phyloP scores from a whole-genome alignment of 192 early-diverging fungal species.

The Nowakowskiella sp. region DNA sequence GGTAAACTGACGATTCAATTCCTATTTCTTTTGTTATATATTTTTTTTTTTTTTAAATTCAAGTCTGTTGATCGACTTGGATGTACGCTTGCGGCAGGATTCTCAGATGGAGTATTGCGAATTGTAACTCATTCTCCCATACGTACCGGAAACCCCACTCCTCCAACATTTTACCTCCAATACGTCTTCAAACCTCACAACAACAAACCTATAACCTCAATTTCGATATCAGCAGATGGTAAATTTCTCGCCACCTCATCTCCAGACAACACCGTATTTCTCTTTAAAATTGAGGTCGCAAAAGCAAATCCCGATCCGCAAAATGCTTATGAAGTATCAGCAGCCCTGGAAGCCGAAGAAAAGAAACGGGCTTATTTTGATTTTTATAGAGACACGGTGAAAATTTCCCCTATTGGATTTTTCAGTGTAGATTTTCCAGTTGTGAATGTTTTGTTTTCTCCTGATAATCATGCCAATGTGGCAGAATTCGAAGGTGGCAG shows the following conservation, averaged over 20 bases:
- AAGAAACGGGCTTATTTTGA: not conserved
- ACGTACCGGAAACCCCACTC: not conserved
- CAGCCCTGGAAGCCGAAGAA: not conserved
- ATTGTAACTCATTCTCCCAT: slow-evolving; percentile 33
- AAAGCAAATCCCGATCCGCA: not conserved
- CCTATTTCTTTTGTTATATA: no score
- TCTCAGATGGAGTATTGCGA: slow-evolving; percentile 48
- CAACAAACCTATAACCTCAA: slow-evolving; percentile 23
- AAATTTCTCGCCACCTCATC: slow-evolving; percentile 38
- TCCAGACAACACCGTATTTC: slow-evolving; percentile 42
- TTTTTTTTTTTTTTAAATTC: slow-evolving; percentile 5
- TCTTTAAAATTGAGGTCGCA: slow-evolving; percentile 38
- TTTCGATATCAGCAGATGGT: slow-evolving; percentile 44
- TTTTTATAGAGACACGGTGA: slow-evolving; percentile 15
- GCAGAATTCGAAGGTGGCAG: slow-evolving; percentile 23
- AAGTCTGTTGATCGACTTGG: slow-evolving; percentile 41
- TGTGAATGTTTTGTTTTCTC: slow-evolving; percentile 33
- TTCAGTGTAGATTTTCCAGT: slow-evolving; percentile 26
- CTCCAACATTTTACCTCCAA: slow-evolving; percentile 30
- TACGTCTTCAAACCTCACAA: slow-evolving; percentile 51
- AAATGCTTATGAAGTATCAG: not conserved
- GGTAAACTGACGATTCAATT: slow-evolving; percentile 28
- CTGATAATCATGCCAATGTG: slow-evolving; percentile 37
- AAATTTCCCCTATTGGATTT: slow-evolving; percentile 45
- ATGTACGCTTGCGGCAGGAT: slow-evolving; percentile 43